Percentiles rank a stretch among this genome's conserved stretches.
Evolutionary conservation across 805 yeast genomes (phyloP).

Genomic region (Saccharomyces paradoxus): DNA sequence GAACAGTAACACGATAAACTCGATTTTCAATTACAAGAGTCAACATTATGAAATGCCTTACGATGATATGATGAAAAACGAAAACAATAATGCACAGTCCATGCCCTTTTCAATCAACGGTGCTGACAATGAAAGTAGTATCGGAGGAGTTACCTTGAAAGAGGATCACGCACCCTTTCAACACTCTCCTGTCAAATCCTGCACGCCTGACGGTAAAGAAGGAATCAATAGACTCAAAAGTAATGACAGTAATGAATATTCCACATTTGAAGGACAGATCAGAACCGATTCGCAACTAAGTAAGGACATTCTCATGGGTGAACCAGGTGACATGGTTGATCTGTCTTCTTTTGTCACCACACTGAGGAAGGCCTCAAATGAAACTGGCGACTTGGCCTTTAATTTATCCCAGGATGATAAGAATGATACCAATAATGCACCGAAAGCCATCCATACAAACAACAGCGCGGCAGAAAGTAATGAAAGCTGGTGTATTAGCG

Average conservation of each 20-base stretch:
- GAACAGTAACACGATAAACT: constrained; percentile 9
- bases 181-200: neutral
- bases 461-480: neutral
- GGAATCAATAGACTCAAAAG: neutral
- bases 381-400: neutral
- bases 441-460: neutral
- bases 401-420: neutral
- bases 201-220: neutral
- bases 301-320: constrained; percentile 23
- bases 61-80: constrained; percentile 1
- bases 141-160: neutral
- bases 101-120: neutral
- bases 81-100: neutral
- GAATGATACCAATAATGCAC: neutral
- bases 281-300: constrained; percentile 1
- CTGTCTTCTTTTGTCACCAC: constrained; percentile 7
- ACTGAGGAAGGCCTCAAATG: constrained; percentile 1
- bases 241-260: neutral
- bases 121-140: neutral
- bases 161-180: neutral
- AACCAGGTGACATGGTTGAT: constrained; percentile 30
- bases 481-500: neutral
- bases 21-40: constrained; percentile 32
- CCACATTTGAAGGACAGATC: neutral
- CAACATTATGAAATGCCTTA: constrained; percentile 32